Evolutionary conservation across 495 filamentous ascomycete species (phyloP).

Genomic region (Chaetomium cochliodes): DNA sequence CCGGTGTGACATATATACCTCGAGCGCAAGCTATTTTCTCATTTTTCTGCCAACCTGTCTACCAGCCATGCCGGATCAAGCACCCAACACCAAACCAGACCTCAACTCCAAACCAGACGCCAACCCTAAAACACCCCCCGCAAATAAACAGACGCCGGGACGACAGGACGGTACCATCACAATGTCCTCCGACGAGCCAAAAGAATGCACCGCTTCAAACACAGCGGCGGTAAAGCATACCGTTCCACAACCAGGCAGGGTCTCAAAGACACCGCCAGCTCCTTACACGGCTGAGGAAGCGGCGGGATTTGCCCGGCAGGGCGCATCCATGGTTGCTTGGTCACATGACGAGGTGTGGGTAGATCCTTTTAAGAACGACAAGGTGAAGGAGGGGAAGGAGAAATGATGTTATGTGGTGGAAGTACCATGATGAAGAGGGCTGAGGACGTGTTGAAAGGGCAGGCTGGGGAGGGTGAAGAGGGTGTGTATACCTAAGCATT

Average conservation of each 20-base stretch:
- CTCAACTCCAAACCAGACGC: no score
- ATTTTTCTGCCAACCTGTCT: neutral
- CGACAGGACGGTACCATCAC: no score
- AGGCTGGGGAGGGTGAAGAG: neutral
- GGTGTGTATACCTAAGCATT: no score
- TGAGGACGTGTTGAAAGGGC: neutral
- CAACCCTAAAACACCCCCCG: no score
- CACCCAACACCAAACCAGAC: no score
- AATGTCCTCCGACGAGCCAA: no score
- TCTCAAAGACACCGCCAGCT: neutral
- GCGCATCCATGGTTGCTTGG: slow-evolving; percentile 16
- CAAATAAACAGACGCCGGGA: no score
- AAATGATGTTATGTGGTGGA: neutral
- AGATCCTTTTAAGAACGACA: slow-evolving; percentile 5
- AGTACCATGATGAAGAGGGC: neutral
- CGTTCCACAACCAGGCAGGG: no score
- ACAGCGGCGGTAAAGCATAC: no score
- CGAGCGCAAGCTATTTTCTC: neutral
- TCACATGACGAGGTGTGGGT: slow-evolving; percentile 14
- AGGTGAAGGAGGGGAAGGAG: neutral
- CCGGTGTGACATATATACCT: no score
- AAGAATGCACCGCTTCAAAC: no score
- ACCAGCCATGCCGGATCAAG: no score
- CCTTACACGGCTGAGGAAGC: slow-evolving; percentile 17
- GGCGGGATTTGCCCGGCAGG: slow-evolving; percentile 1